Percentiles rank a stretch among this genome's conserved stretches.
These are phyloP conservation scores for Helianthus annuus DNA, from an alignment of 129 eudicot species.

Conservation along the genomic window DNA sequence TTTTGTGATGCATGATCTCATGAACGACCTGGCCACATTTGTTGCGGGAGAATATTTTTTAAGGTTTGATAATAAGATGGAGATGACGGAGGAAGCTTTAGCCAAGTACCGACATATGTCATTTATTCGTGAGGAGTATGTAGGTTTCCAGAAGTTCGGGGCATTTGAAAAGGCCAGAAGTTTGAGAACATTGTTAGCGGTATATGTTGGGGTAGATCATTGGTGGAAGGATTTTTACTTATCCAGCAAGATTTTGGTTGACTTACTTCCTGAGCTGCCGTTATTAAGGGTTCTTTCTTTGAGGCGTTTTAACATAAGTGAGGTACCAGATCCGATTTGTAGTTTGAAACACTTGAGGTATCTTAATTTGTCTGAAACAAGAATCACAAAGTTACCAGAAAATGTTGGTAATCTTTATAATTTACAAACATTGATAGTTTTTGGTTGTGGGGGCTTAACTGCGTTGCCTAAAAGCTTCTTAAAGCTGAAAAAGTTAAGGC, in stretches of 20 bases:
- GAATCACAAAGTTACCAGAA: not conserved
- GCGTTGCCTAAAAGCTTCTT: not conserved
- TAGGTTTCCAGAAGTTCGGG: not conserved
- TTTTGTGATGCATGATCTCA: not conserved
- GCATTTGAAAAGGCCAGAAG: not conserved
- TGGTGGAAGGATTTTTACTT: not conserved
- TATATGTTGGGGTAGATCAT: not conserved
- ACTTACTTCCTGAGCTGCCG: not conserved
- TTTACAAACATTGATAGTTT: not conserved
- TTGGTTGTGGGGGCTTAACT: not conserved
- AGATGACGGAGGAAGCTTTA: not conserved
- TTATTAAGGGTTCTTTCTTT: not conserved
- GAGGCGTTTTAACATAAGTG: not conserved
- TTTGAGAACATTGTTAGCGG: not conserved
- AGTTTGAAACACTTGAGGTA: not conserved
- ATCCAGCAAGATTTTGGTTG: not conserved
- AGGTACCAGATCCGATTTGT: not conserved
- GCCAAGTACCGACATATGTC: not conserved
- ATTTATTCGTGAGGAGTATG: not conserved
- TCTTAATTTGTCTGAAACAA: not conserved
- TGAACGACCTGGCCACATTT: conserved; percentile 7
- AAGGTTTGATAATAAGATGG: not conserved
- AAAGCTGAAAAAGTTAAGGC: not conserved
- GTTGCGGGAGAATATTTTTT: not conserved
- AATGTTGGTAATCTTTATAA: not conserved